These are phyloP conservation scores for Ramalina peruviana DNA, from an alignment of 495 filamentous ascomycete genomes.

Conservation along the genomic window DNA sequence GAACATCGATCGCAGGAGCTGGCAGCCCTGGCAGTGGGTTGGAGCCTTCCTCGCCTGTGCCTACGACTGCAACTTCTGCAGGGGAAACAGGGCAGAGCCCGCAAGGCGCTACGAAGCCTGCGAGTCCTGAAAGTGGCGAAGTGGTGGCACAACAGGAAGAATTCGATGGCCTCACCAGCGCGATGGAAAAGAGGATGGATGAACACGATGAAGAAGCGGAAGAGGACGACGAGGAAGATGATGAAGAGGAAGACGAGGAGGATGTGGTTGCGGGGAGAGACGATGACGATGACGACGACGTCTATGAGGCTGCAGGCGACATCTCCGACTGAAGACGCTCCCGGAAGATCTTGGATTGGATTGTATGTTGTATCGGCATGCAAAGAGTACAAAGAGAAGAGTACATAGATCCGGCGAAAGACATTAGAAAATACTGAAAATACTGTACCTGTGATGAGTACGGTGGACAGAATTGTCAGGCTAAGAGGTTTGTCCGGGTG, in stretches of 20 bases:
- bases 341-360: too few species aligned
- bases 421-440: too few species aligned
- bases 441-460: too few species aligned
- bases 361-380: too few species aligned
- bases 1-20: slow-evolving; percentile 26
- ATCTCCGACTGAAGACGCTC: not conserved
- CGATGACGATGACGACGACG: slow-evolving; percentile 1
- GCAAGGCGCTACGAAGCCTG: slow-evolving; percentile 8
- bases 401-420: too few species aligned
- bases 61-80: slow-evolving; percentile 18
- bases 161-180: slow-evolving; percentile 15
- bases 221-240: slow-evolving; percentile 1
- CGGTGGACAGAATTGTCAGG: too few species aligned
- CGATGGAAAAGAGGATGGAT: slow-evolving; percentile 7
- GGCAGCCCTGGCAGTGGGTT: slow-evolving; percentile 26
- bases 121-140: slow-evolving; percentile 1
- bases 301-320: not conserved
- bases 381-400: too few species aligned
- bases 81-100: not conserved
- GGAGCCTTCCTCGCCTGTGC: not conserved
- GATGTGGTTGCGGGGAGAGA: not conserved
- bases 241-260: slow-evolving; percentile 6
- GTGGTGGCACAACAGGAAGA: slow-evolving; percentile 6
- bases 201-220: slow-evolving; percentile 3
- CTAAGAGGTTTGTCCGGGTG: too few species aligned